Percentiles rank a stretch among this genome's conserved stretches.
phyloP scores from a whole-genome alignment of 2,329 filamentous ascomycete genomes.

The Teratosphaeria viscida region DNA sequence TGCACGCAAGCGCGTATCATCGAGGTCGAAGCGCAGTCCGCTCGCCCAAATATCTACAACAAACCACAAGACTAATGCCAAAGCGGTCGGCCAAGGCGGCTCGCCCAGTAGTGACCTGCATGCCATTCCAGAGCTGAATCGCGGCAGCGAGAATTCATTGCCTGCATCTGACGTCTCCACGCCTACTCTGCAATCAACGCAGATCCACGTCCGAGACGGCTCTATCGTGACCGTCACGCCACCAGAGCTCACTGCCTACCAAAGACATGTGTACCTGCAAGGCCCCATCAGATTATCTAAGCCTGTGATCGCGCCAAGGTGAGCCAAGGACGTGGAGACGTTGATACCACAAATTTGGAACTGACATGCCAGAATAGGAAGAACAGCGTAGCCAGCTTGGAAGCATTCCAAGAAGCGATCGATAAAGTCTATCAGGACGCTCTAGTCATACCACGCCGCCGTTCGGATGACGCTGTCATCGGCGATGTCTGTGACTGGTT shows the following conservation, averaged over 20 bases:
- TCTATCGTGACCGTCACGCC: constrained; percentile 26
- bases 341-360: neutral
- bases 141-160: constrained; percentile 11
- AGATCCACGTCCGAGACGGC: constrained; percentile 24
- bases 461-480: constrained; percentile 25
- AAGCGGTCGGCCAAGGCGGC: constrained; percentile 5
- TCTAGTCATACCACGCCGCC: constrained; percentile 16
- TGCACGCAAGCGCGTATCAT: neutral
- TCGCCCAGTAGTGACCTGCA: constrained; percentile 10
- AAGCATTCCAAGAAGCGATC: constrained; percentile 28
- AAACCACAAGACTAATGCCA: constrained; percentile 3
- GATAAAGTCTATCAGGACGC: constrained; percentile 21
- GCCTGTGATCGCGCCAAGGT: constrained; percentile 17
- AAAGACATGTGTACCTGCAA: constrained; percentile 29
- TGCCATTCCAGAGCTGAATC: constrained; percentile 13
- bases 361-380: constrained; percentile 15
- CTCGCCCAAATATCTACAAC: constrained; percentile 13
- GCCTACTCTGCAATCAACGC: constrained; percentile 14
- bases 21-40: constrained; percentile 9
- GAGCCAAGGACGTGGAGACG: neutral
- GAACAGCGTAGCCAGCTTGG: constrained; percentile 31
- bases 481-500: constrained; percentile 36
- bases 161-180: constrained; percentile 9
- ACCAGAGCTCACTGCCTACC: constrained; percentile 26
- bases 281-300: constrained; percentile 33